These are phyloP conservation scores for Vigna hirtella DNA, from an alignment of 306 rosid genomes.

Conservation along the genomic window DNA sequence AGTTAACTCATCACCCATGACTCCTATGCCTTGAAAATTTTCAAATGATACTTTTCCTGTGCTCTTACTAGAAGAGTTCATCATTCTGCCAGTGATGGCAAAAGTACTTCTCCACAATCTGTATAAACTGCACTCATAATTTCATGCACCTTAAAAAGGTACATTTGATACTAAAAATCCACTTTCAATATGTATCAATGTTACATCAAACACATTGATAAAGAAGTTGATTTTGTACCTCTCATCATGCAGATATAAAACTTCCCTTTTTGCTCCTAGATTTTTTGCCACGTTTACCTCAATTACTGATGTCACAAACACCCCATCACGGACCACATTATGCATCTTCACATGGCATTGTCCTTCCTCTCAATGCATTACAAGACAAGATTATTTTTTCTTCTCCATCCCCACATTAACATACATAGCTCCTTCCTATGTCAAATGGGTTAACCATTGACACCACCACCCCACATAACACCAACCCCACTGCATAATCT, in stretches of 20 bases:
- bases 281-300: conserved; percentile 21
- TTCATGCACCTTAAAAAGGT: not conserved
- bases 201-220: not conserved
- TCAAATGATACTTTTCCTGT: conserved; percentile 1
- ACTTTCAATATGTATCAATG: not conserved
- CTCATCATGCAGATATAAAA: not conserved
- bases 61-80: not conserved
- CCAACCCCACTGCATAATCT: not conserved
- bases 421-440: not conserved
- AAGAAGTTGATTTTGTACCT: not conserved
- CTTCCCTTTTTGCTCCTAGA: not conserved
- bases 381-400: conserved; percentile 21
- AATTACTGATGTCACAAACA: not conserved
- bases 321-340: conserved; percentile 13
- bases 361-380: not conserved
- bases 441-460: not conserved
- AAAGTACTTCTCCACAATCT: conserved; percentile 4
- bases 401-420: conserved; percentile 30
- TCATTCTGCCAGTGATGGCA: not conserved
- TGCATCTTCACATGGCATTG: conserved; percentile 37
- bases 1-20: conserved; percentile 1
- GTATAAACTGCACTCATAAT: not conserved
- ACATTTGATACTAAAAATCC: not conserved
- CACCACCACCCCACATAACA: not conserved
- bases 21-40: not conserved